Base-by-base conservation (phyloP, 331 rosid genomes). In the Prunus yedoensis region DNA sequence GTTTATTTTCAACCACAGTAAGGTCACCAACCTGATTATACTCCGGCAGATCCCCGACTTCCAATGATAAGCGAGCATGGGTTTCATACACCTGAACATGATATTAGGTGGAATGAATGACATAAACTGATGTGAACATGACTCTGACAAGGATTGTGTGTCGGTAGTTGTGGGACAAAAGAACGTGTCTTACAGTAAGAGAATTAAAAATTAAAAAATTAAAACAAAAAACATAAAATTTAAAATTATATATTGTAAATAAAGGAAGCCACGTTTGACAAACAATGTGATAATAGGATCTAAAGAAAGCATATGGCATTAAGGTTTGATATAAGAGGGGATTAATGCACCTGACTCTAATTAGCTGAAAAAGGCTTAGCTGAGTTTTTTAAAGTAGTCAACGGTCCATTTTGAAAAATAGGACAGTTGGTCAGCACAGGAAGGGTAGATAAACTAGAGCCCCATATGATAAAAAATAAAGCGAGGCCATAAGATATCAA, bases 11-110 rank as follows among this genome's bases (percentile, higher is more conserved):
- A 20, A 66, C 28, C 23, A 49, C 21, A 70, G 17, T 57, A 54
- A 81, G 64, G 47, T 13, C 51, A 84, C 83, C 51, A 77, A 95
- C 99, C 94, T 95, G 99, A 83, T 95, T 95, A 81, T 81, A 92
- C 76, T 95, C 99, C 0, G 96, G 94, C 71, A 95, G 91, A 87
- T 95, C 99, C 60, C 99, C 99, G 79, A 85, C 75, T 84, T 95
- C 99, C 72, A 95, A 60, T n/a, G 99, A 87, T 79, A 90, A 74
- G 23, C 99, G 96, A 38, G 97, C 99, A 77, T 95, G 99, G 57
- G 97, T 90, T 87, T 95, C 98, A 49, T 95, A 95, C 73, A 95
- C 99, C 99, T 95, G 86, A 70, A 77, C 50, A 75, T 35, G 21
- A 63, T 45, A 71, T 38, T 51, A 77, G 21, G 73, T 28, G 18